A percentile compares a stretch with the other conserved stretches of the same genome.
These are phyloP conservation scores for Aureobasidium subglaciale DNA, from an alignment of 2,329 filamentous ascomycete genomes.

Conservation along the genomic window DNA sequence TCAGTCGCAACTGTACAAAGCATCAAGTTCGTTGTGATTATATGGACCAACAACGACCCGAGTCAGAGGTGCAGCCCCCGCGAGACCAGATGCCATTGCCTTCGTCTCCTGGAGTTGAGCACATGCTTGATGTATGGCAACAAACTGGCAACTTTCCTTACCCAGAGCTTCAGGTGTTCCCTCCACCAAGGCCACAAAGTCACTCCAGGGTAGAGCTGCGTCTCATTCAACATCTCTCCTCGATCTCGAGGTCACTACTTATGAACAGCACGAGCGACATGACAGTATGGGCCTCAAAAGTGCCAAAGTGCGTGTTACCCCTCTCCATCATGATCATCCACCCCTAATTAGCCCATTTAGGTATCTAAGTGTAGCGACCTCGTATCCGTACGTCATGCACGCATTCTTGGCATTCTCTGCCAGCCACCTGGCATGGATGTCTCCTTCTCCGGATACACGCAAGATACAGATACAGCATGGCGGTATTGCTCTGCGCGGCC, in stretches of 20 bases:
- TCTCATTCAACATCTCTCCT: conserved; percentile 85
- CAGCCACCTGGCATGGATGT: conserved; percentile 84
- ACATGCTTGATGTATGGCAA: conserved; percentile 74
- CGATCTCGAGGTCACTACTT: conserved; percentile 70
- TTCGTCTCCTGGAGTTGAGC: conserved; percentile 81
- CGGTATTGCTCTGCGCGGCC: conserved; percentile 73
- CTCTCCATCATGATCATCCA: conserved; percentile 1
- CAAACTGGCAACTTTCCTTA: conserved; percentile 80
- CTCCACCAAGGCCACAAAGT: conserved; percentile 63
- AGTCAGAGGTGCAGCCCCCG: conserved; percentile 47
- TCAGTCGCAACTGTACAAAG: conserved; percentile 94
- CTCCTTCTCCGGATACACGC: conserved; percentile 74
- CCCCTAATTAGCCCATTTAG: conserved; percentile 36
- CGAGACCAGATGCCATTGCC: conserved; percentile 58
- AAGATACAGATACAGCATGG: conserved; percentile 87
- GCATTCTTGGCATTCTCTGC: conserved; percentile 89
- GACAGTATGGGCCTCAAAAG: conserved; percentile 86
- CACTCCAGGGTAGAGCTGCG: conserved; percentile 74
- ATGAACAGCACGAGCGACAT: conserved; percentile 67
- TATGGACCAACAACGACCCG: conserved; percentile 72
- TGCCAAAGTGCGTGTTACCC: conserved; percentile 67
- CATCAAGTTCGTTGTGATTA: conserved; percentile 98
- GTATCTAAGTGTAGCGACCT: conserved; percentile 74
- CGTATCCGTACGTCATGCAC: conserved; percentile 87
- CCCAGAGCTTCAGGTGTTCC: conserved; percentile 68